These are phyloP conservation scores for Xylaria intraflava DNA, from an alignment of 495 filamentous ascomycete species.

Conservation along the genomic window DNA sequence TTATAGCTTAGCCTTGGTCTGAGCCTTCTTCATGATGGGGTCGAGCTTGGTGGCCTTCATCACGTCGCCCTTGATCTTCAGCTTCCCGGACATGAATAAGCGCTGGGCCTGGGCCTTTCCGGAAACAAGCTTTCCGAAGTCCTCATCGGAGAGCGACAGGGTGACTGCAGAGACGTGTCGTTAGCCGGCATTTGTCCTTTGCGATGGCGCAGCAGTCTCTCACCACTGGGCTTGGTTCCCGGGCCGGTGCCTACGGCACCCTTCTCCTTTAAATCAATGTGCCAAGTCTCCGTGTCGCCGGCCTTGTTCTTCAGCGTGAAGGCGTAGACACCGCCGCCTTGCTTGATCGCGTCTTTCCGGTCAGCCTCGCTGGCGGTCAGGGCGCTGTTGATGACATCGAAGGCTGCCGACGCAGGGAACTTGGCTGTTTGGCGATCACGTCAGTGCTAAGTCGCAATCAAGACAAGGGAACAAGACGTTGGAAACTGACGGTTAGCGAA, in stretches of 20 bases:
- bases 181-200: constrained; percentile 6
- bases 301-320: constrained; percentile 86
- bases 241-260: constrained; percentile 74
- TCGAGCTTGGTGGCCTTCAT: constrained; percentile 99
- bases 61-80: constrained; percentile 96
- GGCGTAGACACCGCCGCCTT: constrained; percentile 79
- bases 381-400: constrained; percentile 77
- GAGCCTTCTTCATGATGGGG: constrained; percentile 85
- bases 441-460: constrained; percentile 11
- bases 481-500: constrained; percentile 64
- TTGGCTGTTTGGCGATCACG: constrained; percentile 49
- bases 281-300: constrained; percentile 76
- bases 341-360: constrained; percentile 80
- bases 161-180: constrained; percentile 53
- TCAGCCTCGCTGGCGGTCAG: constrained; percentile 63
- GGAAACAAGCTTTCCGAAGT: constrained; percentile 73
- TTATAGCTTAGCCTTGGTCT: constrained; percentile 75
- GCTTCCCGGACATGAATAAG: constrained; percentile 92
- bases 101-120: constrained; percentile 93
- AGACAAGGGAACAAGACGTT: not conserved
- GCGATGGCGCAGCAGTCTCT: constrained; percentile 23
- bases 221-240: constrained; percentile 76
- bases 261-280: constrained; percentile 90
- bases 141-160: constrained; percentile 72
- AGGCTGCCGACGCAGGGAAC: constrained; percentile 86